These are phyloP conservation scores for Euphrasia arctica DNA, from an alignment of 305 asterid genomes.

Conservation along the genomic window DNA sequence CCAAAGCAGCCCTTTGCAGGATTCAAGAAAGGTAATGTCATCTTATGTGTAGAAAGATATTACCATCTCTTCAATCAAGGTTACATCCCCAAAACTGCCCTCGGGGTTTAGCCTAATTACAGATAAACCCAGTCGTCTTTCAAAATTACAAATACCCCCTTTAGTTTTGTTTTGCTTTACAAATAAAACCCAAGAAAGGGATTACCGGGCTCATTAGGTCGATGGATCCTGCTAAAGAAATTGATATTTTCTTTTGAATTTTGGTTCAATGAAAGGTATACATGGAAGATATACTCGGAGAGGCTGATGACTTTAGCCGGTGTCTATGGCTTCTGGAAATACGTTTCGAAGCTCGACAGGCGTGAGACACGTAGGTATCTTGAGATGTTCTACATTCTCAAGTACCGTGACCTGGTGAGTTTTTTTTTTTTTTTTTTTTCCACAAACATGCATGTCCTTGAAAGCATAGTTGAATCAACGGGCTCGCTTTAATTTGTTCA, in stretches of 20 bases:
- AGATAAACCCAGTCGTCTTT: background rate
- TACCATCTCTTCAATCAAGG: background rate
- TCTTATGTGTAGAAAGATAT: background rate
- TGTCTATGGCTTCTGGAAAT: slow-evolving; percentile 93
- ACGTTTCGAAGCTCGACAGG: slow-evolving; percentile 87
- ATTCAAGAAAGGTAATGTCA: slow-evolving; percentile 54
- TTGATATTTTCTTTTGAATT: background rate
- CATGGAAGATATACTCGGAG: slow-evolving; percentile 91
- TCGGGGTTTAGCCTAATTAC: background rate
- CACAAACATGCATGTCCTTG: background rate
- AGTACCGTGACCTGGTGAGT: slow-evolving; percentile 83
- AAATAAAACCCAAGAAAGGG: no score
- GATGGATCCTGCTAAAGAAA: background rate
- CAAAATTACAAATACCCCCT: background rate
- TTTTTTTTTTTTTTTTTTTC: background rate
- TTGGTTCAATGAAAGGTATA: slow-evolving; percentile 52
- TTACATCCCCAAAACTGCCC: background rate
- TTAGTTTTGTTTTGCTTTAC: no score
- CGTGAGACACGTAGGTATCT: slow-evolving; percentile 91
- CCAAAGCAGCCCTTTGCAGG: slow-evolving; percentile 56
- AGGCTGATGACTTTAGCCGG: slow-evolving; percentile 97
- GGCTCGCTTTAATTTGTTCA: background rate
- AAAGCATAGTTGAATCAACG: background rate
- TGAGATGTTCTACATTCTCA: slow-evolving; percentile 98
- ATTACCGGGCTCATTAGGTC: background rate